Evolutionary conservation across 2,329 filamentous ascomycete species (phyloP).

Genomic region (Neofusicoccum umdonicola): DNA sequence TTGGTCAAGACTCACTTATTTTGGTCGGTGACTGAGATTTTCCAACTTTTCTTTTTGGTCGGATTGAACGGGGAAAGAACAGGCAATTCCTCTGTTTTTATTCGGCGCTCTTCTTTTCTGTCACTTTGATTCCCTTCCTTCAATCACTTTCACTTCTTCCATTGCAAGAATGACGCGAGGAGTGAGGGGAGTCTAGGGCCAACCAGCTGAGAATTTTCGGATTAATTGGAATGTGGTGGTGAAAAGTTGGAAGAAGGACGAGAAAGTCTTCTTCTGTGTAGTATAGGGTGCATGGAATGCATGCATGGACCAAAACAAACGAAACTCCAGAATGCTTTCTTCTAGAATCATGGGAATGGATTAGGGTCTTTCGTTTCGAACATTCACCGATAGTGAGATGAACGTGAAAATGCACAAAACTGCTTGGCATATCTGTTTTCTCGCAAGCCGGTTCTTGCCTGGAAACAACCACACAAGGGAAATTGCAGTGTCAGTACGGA

Average conservation of each 20-base stretch:
- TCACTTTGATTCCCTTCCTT: not conserved
- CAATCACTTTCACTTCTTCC: not conserved
- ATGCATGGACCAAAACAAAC: not conserved
- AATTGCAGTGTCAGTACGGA: not conserved
- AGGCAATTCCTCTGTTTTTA: constrained; percentile 1
- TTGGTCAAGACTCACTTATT: constrained; percentile 1
- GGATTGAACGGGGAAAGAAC: constrained; percentile 9
- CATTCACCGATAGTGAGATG: not conserved
- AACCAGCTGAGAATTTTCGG: not conserved
- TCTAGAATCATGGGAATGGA: not conserved
- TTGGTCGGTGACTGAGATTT: not conserved
- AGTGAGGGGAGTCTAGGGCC: not conserved
- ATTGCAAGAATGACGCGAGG: not conserved
- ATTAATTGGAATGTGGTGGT: not conserved
- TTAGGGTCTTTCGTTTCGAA: not conserved
- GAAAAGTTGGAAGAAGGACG: not conserved
- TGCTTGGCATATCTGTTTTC: too few species aligned
- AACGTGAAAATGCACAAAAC: too few species aligned
- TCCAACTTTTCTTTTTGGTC: not conserved
- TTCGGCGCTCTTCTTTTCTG: not conserved
- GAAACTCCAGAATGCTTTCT: not conserved
- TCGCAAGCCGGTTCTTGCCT: too few species aligned
- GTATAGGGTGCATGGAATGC: not conserved
- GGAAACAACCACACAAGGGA: not conserved
- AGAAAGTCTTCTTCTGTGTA: not conserved